Percentiles rank a stretch among this genome's conserved stretches.
Evolutionary conservation across 768 basidiomycete genomes (phyloP).

Genomic region (Serpula lacrymans): DNA sequence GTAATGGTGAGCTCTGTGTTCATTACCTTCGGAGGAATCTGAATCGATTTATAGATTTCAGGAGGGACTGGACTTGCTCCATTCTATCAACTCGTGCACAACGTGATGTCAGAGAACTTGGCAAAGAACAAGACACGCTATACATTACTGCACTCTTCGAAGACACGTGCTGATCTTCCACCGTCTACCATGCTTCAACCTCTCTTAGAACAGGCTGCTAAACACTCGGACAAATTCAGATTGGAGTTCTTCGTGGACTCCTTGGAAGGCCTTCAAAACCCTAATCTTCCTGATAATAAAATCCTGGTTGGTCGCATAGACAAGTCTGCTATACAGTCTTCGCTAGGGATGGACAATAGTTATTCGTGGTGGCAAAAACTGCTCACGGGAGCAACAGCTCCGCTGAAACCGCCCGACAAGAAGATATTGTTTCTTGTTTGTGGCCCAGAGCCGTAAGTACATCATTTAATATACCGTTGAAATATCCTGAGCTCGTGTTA

Average conservation of each 20-base stretch:
- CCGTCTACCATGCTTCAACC: conserved; percentile 59
- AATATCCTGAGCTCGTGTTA: conserved; percentile 5
- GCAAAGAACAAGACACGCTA: conserved; percentile 46
- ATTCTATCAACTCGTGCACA: conserved; percentile 73
- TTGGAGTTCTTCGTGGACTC: conserved; percentile 65
- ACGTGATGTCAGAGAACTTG: conserved; percentile 36
- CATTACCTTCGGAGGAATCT: neutral
- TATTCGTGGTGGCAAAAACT: conserved; percentile 28
- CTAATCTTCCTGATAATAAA: conserved; percentile 12
- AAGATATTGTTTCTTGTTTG: conserved; percentile 70
- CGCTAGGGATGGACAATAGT: conserved; percentile 29
- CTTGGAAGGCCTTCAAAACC: conserved; percentile 12
- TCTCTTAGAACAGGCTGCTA: conserved; percentile 43
- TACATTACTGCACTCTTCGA: conserved; percentile 72
- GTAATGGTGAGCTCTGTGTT: conserved; percentile 54
- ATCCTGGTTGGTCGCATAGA: conserved; percentile 54
- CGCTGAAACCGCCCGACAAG: conserved; percentile 23
- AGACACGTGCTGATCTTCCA: conserved; percentile 59
- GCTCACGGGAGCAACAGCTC: conserved; percentile 11
- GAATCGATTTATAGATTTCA: conserved; percentile 53
- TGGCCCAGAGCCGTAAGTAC: conserved; percentile 76
- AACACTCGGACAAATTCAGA: conserved; percentile 53
- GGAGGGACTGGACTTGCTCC: conserved; percentile 88
- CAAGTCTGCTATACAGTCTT: conserved; percentile 43
- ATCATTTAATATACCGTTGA: conserved; percentile 5